These are phyloP conservation scores for Epichloe typhina DNA, from an alignment of 2,329 filamentous ascomycete species.

Conservation along the genomic window DNA sequence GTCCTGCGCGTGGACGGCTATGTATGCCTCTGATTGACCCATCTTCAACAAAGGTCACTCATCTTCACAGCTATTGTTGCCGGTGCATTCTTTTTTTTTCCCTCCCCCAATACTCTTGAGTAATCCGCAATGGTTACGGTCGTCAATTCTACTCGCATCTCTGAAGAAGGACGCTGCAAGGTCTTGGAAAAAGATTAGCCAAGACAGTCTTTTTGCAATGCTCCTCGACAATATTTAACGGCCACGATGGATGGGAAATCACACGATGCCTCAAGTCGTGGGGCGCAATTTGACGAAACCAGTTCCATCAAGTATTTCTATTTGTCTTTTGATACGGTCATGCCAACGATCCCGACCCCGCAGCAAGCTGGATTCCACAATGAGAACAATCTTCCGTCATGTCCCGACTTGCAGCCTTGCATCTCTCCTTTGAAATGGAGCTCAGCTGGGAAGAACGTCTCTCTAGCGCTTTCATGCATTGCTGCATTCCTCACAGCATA, in stretches of 20 bases:
- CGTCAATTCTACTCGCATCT: neutral
- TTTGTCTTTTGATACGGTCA: slow-evolving; percentile 25
- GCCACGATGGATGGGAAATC: neutral
- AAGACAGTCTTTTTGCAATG: neutral
- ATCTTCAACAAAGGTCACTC: neutral
- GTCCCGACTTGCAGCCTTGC: slow-evolving; percentile 54
- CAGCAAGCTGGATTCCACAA: slow-evolving; percentile 5
- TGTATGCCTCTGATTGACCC: neutral
- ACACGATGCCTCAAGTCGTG: neutral
- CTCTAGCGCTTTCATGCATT: slow-evolving; percentile 60
- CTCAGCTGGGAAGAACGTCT: slow-evolving; percentile 50
- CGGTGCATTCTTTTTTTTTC: neutral
- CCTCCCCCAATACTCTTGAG: neutral
- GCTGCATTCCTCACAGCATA: slow-evolving; percentile 71
- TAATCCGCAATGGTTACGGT: neutral
- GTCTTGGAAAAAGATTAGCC: neutral
- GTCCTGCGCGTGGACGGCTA: neutral
- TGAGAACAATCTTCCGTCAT: slow-evolving; percentile 33
- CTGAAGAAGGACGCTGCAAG: neutral
- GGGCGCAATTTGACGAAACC: slow-evolving; percentile 3
- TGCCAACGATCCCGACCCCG: slow-evolving; percentile 19
- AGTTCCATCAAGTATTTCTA: slow-evolving; percentile 26
- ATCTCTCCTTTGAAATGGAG: slow-evolving; percentile 65
- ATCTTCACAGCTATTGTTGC: neutral
- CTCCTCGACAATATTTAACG: neutral